Conservation (phyloP, 2,329 filamentous ascomycete species). For the Neofusicoccum cordaticola region DNA sequence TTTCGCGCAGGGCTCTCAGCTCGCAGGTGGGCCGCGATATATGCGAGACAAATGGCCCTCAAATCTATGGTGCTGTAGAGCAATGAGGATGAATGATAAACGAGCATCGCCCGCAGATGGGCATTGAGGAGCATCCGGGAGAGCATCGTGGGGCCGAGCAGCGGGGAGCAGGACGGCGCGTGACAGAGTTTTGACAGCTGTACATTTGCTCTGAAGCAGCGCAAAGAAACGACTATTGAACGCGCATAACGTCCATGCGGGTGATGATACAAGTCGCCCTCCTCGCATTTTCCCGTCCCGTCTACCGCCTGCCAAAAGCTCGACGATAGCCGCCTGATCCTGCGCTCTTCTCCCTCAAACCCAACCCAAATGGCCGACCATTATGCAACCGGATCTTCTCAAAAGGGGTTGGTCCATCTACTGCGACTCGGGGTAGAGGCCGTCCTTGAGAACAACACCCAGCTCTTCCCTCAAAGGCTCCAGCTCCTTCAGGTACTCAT, state of each 20-base stretch:
- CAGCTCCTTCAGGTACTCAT: constrained; percentile 92
- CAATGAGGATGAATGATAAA: background rate
- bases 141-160: background rate
- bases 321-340: background rate
- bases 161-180: background rate
- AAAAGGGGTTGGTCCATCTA: background rate
- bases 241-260: constrained; percentile 10
- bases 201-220: constrained; percentile 16
- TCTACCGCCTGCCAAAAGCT: constrained; percentile 2
- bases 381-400: background rate
- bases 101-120: background rate
- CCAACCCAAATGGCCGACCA: constrained; percentile 2
- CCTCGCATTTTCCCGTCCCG: background rate
- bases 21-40: background rate
- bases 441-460: constrained; percentile 86
- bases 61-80: background rate
- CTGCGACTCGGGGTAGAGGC: constrained; percentile 68
- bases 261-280: constrained; percentile 17
- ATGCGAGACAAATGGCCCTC: background rate
- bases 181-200: constrained; percentile 1
- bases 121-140: background rate
- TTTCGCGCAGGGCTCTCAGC: background rate
- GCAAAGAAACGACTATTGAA: constrained; percentile 13
- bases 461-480: constrained; percentile 91
- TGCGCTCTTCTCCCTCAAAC: background rate